These are phyloP conservation scores for Sinapis alba DNA, from an alignment of 441 rosid species.

Conservation along the genomic window DNA sequence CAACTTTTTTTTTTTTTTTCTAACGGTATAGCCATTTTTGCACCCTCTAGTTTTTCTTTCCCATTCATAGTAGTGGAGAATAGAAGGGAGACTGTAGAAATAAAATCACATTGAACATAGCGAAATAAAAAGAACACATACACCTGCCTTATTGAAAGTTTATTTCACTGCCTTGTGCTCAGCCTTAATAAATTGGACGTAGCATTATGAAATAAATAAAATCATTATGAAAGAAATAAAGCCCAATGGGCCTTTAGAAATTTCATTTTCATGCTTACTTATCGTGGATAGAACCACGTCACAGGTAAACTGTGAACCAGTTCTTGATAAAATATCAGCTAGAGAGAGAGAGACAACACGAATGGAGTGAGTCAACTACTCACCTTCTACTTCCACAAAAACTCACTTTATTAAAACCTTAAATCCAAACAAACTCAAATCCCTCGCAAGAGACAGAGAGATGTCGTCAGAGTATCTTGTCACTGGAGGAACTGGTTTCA, in stretches of 20 bases:
- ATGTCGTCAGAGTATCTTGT: conserved; percentile 85
- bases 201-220: too few relatives aligned
- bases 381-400: not conserved
- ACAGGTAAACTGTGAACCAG: not conserved
- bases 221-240: too few relatives aligned
- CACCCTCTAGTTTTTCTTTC: not conserved
- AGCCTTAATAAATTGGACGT: too few relatives aligned
- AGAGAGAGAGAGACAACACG: not conserved
- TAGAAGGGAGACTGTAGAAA: not conserved
- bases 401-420: conserved; percentile 24
- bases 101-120: not conserved
- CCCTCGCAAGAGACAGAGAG: conserved; percentile 12
- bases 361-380: conserved; percentile 22
- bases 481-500: conserved; percentile 86
- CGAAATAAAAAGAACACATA: not conserved
- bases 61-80: not conserved
- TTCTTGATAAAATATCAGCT: not conserved
- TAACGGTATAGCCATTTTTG: not conserved
- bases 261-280: too few relatives aligned
- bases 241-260: too few relatives aligned
- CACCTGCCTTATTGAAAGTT: not conserved
- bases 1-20: not conserved
- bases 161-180: not conserved
- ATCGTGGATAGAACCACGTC: not conserved
- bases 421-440: not conserved